Conservation (phyloP, 2,329 filamentous ascomycete species). For the Pezizomycotina sp. region DNA sequence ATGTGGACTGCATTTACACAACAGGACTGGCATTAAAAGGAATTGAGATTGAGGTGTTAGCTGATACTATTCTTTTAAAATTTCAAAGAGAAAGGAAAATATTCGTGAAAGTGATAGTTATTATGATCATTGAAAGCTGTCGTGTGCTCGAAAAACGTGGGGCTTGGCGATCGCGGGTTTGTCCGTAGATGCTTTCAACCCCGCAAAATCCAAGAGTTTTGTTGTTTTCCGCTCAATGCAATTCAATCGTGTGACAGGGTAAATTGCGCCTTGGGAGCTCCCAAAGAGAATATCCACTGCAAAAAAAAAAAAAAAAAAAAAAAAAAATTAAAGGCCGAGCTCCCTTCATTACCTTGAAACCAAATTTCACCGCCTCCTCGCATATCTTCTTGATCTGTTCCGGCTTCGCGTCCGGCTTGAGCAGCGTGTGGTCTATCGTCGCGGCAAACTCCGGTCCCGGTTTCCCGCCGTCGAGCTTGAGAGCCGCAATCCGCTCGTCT, state of each 20-base stretch:
- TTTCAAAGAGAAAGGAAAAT: background rate
- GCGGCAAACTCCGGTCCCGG: slow-evolving; percentile 17
- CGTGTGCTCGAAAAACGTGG: no score
- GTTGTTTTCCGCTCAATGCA: no score
- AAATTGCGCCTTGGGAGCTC: slow-evolving; percentile 9
- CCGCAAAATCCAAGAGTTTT: no score
- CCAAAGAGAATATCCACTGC: slow-evolving; percentile 3
- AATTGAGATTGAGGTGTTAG: background rate
- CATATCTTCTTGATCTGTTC: slow-evolving; percentile 21
- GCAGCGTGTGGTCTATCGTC: slow-evolving; percentile 23
- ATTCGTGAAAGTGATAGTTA: no score
- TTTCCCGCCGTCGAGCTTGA: slow-evolving; percentile 17
- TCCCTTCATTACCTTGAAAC: slow-evolving; percentile 20
- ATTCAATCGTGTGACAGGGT: slow-evolving; percentile 16
- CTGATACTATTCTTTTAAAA: background rate
- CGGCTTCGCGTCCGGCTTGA: slow-evolving; percentile 22
- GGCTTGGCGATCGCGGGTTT: no score
- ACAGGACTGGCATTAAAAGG: slow-evolving; percentile 20
- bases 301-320: slow-evolving; percentile 7
- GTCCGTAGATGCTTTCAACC: no score
- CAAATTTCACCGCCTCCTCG: slow-evolving; percentile 22
- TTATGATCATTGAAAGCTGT: no score
- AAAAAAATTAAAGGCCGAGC: slow-evolving; percentile 6
- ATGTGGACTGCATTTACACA: slow-evolving; percentile 22
- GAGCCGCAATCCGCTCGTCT: no score